phyloP scores from a whole-genome alignment of 257 asterid genomes.

The Henckelia pumila region DNA sequence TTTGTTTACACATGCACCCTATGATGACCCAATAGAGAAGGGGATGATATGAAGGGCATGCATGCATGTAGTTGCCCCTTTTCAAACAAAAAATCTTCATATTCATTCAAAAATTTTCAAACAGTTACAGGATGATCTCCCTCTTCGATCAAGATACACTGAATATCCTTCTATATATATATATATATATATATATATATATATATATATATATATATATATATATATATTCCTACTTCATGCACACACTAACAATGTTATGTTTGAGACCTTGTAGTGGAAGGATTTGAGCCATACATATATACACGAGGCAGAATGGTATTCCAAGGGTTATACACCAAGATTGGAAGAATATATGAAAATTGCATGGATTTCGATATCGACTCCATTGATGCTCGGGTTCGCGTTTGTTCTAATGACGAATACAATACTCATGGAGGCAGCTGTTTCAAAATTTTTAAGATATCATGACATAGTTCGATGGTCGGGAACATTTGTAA shows the following conservation, averaged over 20 bases:
- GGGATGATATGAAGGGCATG: too few species aligned
- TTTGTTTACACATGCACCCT: too few species aligned
- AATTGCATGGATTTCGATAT: constrained; percentile 40
- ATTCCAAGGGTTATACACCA: constrained; percentile 28
- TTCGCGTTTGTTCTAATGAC: constrained; percentile 37
- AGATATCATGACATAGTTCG: constrained; percentile 32
- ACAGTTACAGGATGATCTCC: too few species aligned
- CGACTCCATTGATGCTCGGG: constrained; percentile 31
- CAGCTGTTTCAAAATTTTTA: constrained; percentile 21
- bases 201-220: too few species aligned
- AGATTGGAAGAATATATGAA: constrained; percentile 38
- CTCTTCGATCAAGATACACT: too few species aligned
- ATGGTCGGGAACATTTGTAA: constrained; percentile 29
- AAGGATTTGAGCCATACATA: constrained; percentile 28
- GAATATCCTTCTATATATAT: too few species aligned
- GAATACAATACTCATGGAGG: constrained; percentile 36
- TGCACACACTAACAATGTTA: neutral
- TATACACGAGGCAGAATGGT: constrained; percentile 46
- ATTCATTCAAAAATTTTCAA: too few species aligned
- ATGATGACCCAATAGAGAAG: too few species aligned
- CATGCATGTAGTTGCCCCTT: too few species aligned
- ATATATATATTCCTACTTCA: too few species aligned
- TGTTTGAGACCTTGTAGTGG: constrained; percentile 29
- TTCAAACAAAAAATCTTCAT: too few species aligned
- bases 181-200: too few species aligned